Conservation (phyloP, 257 asterid genomes). For the Coffea eugenioides region DNA sequence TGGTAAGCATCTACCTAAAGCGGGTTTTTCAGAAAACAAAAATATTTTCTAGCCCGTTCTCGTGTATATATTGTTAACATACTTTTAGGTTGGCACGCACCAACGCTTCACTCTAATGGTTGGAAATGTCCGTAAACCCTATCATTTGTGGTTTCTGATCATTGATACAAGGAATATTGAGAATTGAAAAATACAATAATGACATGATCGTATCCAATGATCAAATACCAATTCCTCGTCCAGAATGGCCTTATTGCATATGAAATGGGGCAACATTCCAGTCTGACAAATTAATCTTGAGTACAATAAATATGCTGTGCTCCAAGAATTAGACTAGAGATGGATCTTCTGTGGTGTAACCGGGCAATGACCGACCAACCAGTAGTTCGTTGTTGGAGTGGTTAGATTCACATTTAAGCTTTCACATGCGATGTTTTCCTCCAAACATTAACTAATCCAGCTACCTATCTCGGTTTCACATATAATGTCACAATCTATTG, state of each 20-base stretch:
- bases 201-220: background rate
- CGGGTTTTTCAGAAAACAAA: no score
- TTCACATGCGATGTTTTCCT: conserved; percentile 8
- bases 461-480: conserved; percentile 13
- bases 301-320: background rate
- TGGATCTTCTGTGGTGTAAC: no score
- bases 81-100: background rate
- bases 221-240: background rate
- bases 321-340: background rate
- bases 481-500: background rate
- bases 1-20: no score
- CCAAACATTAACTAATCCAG: background rate
- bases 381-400: conserved; percentile 3
- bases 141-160: no score
- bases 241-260: background rate
- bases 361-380: no score
- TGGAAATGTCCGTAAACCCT: background rate
- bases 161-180: no score
- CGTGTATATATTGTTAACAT: no score
- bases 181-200: no score
- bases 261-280: background rate
- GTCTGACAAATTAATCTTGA: background rate
- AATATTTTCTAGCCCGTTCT: no score
- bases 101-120: background rate
- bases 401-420: conserved; percentile 23